phyloP scores from a whole-genome alignment of 2,329 filamentous ascomycete genomes.

The Bipolaris bicolor region DNA sequence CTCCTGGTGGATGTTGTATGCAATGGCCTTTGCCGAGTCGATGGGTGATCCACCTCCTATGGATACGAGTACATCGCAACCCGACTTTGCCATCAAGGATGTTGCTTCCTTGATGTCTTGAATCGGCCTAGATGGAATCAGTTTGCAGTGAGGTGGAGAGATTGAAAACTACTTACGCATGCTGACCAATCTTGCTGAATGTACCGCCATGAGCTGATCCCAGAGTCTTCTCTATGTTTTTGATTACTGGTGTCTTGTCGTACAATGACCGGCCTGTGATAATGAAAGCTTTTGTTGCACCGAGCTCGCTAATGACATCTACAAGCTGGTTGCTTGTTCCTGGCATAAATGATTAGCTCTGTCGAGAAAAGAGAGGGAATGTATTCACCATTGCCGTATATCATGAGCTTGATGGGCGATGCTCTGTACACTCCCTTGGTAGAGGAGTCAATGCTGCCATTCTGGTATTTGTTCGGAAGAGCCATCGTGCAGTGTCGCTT shows the following conservation, averaged over 20 bases:
- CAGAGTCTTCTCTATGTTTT: constrained; percentile 58
- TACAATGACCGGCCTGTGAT: constrained; percentile 62
- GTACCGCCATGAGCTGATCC: constrained; percentile 59
- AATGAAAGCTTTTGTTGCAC: constrained; percentile 60
- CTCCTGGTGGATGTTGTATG: constrained; percentile 48
- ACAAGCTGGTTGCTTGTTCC: constrained; percentile 43
- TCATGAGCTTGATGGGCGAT: constrained; percentile 47
- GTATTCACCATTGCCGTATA: constrained; percentile 43
- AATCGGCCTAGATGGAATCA: constrained; percentile 39
- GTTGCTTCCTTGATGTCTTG: constrained; percentile 46
- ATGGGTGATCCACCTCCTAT: constrained; percentile 60
- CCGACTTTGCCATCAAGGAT: constrained; percentile 43
- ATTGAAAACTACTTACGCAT: constrained; percentile 52
- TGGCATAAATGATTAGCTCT: constrained; percentile 15
- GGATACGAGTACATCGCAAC: constrained; percentile 44
- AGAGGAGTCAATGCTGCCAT: constrained; percentile 43
- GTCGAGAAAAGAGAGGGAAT: neutral
- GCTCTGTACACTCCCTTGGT: constrained; percentile 45
- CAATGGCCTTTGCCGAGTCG: constrained; percentile 53
- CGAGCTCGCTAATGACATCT: constrained; percentile 42
- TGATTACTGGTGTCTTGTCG: constrained; percentile 61
- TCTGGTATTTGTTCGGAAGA: constrained; percentile 43
- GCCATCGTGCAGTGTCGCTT: constrained; percentile 29
- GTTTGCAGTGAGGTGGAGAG: neutral
- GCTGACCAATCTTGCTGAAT: constrained; percentile 61